These are phyloP conservation scores for Penicillium ochrochloron DNA, from an alignment of 495 filamentous ascomycete species.

Conservation along the genomic window DNA sequence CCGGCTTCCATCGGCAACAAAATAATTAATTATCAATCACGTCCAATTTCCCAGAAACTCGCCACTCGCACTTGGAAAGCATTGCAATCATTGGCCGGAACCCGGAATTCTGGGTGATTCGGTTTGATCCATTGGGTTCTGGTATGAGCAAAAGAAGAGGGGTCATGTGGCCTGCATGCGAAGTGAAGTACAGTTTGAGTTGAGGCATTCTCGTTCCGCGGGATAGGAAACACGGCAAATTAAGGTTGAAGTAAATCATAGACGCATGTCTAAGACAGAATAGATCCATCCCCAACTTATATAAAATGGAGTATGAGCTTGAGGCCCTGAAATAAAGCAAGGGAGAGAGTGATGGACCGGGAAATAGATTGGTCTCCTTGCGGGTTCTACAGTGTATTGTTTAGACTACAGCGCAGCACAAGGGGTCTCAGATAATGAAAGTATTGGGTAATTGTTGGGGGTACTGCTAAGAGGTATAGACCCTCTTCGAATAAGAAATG, in stretches of 20 bases:
- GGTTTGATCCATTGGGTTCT: not conserved
- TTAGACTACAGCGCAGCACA: not conserved
- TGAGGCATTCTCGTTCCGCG: not conserved
- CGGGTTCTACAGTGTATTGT: not conserved
- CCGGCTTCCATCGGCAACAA: not conserved
- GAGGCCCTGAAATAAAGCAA: not conserved
- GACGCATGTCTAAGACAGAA: conserved; percentile 1
- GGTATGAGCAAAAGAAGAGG: not conserved
- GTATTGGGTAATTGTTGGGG: not conserved
- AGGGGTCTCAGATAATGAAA: not conserved
- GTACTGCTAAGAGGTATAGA: not conserved
- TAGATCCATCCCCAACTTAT: not conserved
- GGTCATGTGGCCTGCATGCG: not conserved
- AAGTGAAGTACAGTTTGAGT: not conserved
- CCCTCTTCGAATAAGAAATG: not conserved
- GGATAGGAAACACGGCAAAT: not conserved
- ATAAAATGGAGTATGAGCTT: not conserved
- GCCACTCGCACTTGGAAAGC: not conserved
- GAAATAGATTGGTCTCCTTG: not conserved
- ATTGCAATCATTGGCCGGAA: not conserved
- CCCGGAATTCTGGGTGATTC: conserved; percentile 1
- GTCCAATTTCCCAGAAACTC: not conserved
- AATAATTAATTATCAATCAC: not conserved
- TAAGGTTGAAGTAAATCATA: not conserved
- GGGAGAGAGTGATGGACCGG: not conserved